Evolutionary conservation across 1,139 yeast species (phyloP).

Genomic region (Meyerozyma carpophila): DNA sequence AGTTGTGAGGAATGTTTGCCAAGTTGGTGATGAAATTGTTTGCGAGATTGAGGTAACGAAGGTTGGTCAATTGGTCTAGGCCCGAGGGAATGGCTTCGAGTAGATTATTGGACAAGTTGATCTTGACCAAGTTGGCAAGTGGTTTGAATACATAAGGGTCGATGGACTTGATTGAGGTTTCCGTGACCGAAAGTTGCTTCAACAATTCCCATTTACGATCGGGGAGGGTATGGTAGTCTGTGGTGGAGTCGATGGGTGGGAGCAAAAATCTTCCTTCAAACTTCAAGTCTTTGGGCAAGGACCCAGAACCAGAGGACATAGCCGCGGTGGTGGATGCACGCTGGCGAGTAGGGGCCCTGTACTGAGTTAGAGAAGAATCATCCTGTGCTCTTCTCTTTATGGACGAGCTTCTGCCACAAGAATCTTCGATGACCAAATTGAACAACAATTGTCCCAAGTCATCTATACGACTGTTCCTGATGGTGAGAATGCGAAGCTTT

Average conservation of each 20-base stretch:
- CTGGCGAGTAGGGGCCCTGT: slow-evolving; percentile 19
- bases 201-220: slow-evolving; percentile 49
- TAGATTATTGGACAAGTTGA: slow-evolving; percentile 53
- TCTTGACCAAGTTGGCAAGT: slow-evolving; percentile 45
- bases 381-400: slow-evolving; percentile 15
- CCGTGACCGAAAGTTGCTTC: slow-evolving; percentile 53
- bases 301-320: slow-evolving; percentile 14
- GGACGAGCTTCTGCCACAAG: slow-evolving; percentile 37
- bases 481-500: slow-evolving; percentile 48
- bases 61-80: slow-evolving; percentile 39
- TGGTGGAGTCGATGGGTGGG: slow-evolving; percentile 6
- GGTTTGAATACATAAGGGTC: slow-evolving; percentile 45
- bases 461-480: slow-evolving; percentile 44
- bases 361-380: slow-evolving; percentile 7
- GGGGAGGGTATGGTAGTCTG: slow-evolving; percentile 22
- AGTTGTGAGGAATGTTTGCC: slow-evolving; percentile 33
- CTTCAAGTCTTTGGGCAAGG: slow-evolving; percentile 19
- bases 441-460: slow-evolving; percentile 48
- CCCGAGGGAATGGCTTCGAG: slow-evolving; percentile 50
- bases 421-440: slow-evolving; percentile 53
- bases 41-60: slow-evolving; percentile 53
- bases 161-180: slow-evolving; percentile 46
- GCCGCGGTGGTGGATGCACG: slow-evolving; percentile 22
- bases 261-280: slow-evolving; percentile 6
- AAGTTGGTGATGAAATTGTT: slow-evolving; percentile 46